Conservation (phyloP, 257 asterid genomes). For the Solanum ahanhuiri region DNA sequence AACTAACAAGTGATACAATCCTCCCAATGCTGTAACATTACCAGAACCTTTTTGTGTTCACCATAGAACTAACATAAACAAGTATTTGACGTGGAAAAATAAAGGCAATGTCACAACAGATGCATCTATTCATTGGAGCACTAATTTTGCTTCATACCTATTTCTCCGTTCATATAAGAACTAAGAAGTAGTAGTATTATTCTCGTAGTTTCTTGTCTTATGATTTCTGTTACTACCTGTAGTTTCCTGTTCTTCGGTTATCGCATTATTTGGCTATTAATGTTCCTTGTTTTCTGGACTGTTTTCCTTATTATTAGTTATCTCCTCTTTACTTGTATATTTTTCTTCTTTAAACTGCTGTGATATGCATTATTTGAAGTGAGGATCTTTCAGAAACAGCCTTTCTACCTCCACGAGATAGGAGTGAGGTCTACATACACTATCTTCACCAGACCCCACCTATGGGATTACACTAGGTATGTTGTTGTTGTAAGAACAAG, state of each 20-base stretch:
- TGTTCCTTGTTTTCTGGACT: not conserved
- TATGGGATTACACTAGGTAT: not conserved
- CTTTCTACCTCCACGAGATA: not conserved
- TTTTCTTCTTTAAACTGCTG: not conserved
- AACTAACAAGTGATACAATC: not conserved
- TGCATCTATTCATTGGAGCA: not conserved
- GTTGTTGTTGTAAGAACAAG: not conserved
- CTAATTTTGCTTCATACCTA: not conserved
- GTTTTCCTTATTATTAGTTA: not conserved
- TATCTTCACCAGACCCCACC: not conserved
- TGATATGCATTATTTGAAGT: not conserved
- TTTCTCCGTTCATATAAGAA: not conserved
- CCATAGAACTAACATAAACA: not conserved
- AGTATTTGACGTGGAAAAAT: not conserved
- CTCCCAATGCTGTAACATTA: not conserved
- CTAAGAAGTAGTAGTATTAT: not conserved
- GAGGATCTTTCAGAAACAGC: not conserved
- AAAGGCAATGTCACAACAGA: not conserved
- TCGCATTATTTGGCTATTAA: not conserved
- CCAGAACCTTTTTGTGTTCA: not conserved
- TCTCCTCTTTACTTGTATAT: not conserved
- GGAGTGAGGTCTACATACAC: not conserved
- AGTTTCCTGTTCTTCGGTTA: not conserved
- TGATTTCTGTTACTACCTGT: not conserved
- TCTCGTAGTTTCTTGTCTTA: not conserved